phyloP scores from a whole-genome alignment of 768 basidiomycete species.

The Dentipellis sp. region DNA sequence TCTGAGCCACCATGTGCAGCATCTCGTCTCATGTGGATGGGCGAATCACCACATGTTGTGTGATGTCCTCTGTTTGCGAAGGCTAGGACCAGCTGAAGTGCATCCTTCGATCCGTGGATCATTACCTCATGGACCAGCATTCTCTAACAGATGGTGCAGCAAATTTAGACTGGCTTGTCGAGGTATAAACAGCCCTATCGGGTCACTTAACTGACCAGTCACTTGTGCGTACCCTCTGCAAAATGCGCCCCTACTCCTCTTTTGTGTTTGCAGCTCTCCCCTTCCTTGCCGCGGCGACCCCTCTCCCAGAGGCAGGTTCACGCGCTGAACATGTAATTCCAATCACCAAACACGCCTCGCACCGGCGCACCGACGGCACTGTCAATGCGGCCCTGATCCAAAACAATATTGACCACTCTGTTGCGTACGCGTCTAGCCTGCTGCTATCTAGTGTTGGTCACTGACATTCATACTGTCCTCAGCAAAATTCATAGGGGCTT shows the following conservation, averaged over 20 bases:
- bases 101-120: too few species aligned
- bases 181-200: too few species aligned
- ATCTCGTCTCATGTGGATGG: too few species aligned
- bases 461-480: not conserved
- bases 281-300: not conserved
- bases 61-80: too few species aligned
- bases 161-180: too few species aligned
- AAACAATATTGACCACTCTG: not conserved
- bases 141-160: too few species aligned
- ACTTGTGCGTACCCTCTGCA: too few species aligned
- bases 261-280: not conserved
- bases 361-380: not conserved
- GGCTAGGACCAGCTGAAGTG: too few species aligned
- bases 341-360: not conserved
- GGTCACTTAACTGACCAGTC: too few species aligned
- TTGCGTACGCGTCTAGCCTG: not conserved
- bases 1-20: too few species aligned
- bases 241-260: not conserved
- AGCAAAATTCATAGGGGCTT: constrained; percentile 9
- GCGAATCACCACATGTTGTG: too few species aligned
- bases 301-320: not conserved
- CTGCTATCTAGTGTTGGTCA: not conserved
- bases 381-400: not conserved
- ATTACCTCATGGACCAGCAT: too few species aligned
- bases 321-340: not conserved